Base-by-base conservation (phyloP, 306 rosid genomes). In the Malus orientalis region DNA sequence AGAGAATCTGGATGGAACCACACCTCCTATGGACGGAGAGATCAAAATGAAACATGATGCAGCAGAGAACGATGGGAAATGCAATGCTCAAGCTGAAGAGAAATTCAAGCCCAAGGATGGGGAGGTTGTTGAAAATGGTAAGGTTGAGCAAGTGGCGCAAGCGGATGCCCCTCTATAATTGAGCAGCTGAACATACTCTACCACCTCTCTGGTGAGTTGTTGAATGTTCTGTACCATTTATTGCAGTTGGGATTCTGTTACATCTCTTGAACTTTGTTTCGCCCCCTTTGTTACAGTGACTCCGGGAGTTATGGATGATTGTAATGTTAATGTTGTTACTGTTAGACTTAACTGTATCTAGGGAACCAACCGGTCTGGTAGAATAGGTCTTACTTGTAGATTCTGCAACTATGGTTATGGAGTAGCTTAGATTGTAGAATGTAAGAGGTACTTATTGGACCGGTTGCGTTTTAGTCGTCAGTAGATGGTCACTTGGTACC, bases 81-180 rank as follows among this genome's bases (percentile, higher is more conserved):
- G 38, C 61, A 70, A 62, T 44, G 68, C 62, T 77, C 81, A 81
- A 66, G 79, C 75, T 20, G 89, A 85, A 55, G 86, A 85, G 70
- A 78, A 81, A 70, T 59, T 79, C 61, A 63, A 79, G 67, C 77
- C 80, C 76, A 75, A 74, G 64, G 93, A 78, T 33, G 83, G 74
- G 22, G 78, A 75, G 71, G 65, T 79, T 53, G 69, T 78, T 36
- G 93, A 85, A 81, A 88, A 84, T 27, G 89, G 88, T n/a, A 83
- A 82, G 69, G 86, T 83, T 76, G 86, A 71, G 70, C 85, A 79
- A 82, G 82, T 76, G 65, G 73, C 68, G 82, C 82, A 55, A 77
- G 69, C 69, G 74, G 87, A 83, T 78, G 74, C 73, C 66, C 69
- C 82, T 30, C 64, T 70, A 33, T 74, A 81, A n/a, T 74, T 74